Percentiles rank a stretch among this genome's conserved stretches.
Conservation (phyloP, 805 yeast genomes). For the Isabelozyma rhagii region DNA sequence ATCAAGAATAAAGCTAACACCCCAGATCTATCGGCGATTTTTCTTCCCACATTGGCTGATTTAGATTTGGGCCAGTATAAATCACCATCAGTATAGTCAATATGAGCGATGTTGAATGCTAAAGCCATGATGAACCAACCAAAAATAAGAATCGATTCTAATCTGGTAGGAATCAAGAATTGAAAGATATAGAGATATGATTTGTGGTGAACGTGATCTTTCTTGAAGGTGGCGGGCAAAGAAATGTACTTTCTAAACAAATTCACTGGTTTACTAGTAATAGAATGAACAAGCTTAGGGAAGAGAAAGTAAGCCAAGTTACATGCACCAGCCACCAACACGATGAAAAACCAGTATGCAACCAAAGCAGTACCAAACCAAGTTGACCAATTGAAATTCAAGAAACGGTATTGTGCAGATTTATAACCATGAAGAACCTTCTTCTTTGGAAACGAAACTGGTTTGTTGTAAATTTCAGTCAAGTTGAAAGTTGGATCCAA, state of each 20-base stretch:
- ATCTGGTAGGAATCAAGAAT: slow-evolving; percentile 48
- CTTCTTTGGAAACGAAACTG: slow-evolving; percentile 28
- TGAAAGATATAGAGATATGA: slow-evolving; percentile 10
- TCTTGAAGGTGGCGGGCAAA: slow-evolving; percentile 24
- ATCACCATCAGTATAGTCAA: slow-evolving; percentile 21
- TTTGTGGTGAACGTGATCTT: slow-evolving; percentile 11
- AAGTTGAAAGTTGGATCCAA: slow-evolving; percentile 25
- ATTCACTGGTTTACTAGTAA: slow-evolving; percentile 17
- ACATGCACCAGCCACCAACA: slow-evolving; percentile 32
- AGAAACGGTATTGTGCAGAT: slow-evolving; percentile 24
- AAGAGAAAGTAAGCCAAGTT: slow-evolving; percentile 17
- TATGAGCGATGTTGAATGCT: slow-evolving; percentile 23
- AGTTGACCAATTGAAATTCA: slow-evolving; percentile 38
- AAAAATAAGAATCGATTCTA: slow-evolving; percentile 44
- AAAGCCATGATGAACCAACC: slow-evolving; percentile 35
- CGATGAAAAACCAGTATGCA: slow-evolving; percentile 27
- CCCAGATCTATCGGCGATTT: slow-evolving; percentile 55
- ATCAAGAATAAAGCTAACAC: slow-evolving; percentile 48
- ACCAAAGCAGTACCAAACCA: slow-evolving; percentile 28
- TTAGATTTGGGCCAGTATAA: slow-evolving; percentile 18
- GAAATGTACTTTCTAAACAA: slow-evolving; percentile 22
- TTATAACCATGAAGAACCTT: slow-evolving; percentile 23
- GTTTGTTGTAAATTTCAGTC: slow-evolving; percentile 27
- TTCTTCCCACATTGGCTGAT: slow-evolving; percentile 31
- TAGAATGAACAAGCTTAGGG: slow-evolving; percentile 27